Evolutionary conservation across 2,329 filamentous ascomycete genomes (phyloP), one percentile per base, ranked within the genome.

Genomic region (Tolypocladium endophyticum): DNA sequence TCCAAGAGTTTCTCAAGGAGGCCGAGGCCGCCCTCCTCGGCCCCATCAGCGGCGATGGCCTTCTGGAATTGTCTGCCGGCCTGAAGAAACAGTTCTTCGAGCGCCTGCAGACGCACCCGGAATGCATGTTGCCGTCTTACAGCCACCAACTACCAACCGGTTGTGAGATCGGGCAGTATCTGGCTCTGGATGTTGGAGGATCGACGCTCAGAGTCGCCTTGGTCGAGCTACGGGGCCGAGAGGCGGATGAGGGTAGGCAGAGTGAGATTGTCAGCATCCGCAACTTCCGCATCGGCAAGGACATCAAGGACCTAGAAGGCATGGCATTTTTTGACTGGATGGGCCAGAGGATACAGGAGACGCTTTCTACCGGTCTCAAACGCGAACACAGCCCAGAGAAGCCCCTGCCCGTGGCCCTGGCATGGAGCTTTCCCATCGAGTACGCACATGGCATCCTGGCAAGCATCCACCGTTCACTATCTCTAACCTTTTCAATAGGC

Each of bases 351-450:
- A 85, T 88, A 65, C 69, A 75, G 57, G 80, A 86, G 56, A 84
- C 83, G 1, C 72, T 88, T 14, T 71, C 74, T 8, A 73, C 74
- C 52, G 78, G 77, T 23, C 66, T 75, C 28, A 72, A 74, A 53
- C 69, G 72, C 3, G 71, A 69, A 28, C 70, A 73, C 60, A 69
- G 65, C 52, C 67, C 71, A 6, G 73, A 75, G 30, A 70, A 74
- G 2, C 77, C 80, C 35, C 72, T 88, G 57, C 80, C 79, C 11
- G 76, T 87, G 73, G 85, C 85, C 1, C 70, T 88, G 62, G 83
- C 86, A 7, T 88, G 86, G 85, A 88, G 85, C 61, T 89, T 89
- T 65, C 86, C 86, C 33, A 84, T 88, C 53, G 82, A 88, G 85
- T 87, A 76, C 69, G 83, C 76, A 36, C 35, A 53, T 33, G 12